Evolutionary conservation across 441 rosid species (phyloP).

Genomic region (Isatis lusitanica): DNA sequence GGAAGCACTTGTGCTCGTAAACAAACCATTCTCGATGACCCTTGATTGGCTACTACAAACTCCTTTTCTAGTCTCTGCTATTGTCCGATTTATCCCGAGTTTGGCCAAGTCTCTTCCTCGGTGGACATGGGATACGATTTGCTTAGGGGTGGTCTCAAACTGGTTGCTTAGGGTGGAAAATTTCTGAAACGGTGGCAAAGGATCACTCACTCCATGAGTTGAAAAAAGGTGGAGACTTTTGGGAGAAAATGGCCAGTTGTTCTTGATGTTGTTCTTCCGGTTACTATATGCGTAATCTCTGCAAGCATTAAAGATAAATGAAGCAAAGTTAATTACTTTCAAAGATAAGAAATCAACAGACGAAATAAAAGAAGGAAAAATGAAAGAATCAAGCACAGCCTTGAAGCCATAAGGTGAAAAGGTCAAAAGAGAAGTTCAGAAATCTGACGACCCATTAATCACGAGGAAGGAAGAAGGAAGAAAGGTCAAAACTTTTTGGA

Average conservation of each 20-base stretch:
- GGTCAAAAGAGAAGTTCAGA: neutral
- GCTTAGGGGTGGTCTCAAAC: constrained; percentile 20
- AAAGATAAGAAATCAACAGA: neutral
- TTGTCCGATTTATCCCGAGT: neutral
- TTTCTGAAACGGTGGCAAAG: constrained; percentile 79
- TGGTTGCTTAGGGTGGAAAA: constrained; percentile 45
- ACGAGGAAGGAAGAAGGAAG: constrained; percentile 4
- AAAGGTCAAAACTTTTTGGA: constrained; percentile 21
- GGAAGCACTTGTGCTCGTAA: constrained; percentile 52
- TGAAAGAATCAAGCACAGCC: neutral
- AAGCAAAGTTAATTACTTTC: constrained; percentile 12
- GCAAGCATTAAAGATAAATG: constrained; percentile 34
- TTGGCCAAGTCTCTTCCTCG: constrained; percentile 11
- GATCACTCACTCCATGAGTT: constrained; percentile 83
- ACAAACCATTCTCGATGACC: constrained; percentile 50
- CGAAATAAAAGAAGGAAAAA: neutral
- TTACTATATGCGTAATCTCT: constrained; percentile 84
- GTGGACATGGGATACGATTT: constrained; percentile 26
- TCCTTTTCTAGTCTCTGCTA: constrained; percentile 24
- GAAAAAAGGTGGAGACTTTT: constrained; percentile 73
- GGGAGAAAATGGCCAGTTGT: constrained; percentile 92
- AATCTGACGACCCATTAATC: constrained; percentile 5
- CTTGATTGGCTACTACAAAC: neutral
- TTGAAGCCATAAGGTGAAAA: neutral
- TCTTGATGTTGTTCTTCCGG: constrained; percentile 73